A percentile compares a stretch with the other conserved stretches of the same genome.
These are phyloP conservation scores for Arxiozyma slooffiae DNA, from an alignment of 1,139 yeast genomes.

Conservation along the genomic window DNA sequence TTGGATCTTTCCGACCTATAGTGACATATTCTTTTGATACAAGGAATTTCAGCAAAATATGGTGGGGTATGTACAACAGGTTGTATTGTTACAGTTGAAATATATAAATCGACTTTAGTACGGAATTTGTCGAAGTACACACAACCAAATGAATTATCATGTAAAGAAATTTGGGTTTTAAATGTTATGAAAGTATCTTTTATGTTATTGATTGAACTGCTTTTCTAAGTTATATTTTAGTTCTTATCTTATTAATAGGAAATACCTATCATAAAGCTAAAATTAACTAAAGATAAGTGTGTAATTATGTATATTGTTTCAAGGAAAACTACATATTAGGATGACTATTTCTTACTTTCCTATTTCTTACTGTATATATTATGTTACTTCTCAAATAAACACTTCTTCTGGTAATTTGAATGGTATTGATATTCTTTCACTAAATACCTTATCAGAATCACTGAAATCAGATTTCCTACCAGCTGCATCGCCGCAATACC, in stretches of 20 bases:
- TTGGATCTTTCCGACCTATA: constrained; percentile 74
- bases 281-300: neutral
- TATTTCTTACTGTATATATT: neutral
- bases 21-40: constrained; percentile 71
- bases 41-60: constrained; percentile 60
- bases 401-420: constrained; percentile 67
- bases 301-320: neutral
- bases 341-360: no score
- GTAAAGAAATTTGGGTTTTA: constrained; percentile 20
- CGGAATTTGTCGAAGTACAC: constrained; percentile 33
- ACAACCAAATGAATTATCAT: constrained; percentile 12
- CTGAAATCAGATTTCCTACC: constrained; percentile 70
- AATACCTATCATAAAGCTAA: constrained; percentile 4
- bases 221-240: constrained; percentile 10
- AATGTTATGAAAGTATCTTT: constrained; percentile 26
- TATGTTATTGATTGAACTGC: constrained; percentile 15
- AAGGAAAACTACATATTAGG: no score
- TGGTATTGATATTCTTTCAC: constrained; percentile 41
- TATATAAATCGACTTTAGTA: constrained; percentile 36
- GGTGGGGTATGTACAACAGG: constrained; percentile 70
- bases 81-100: constrained; percentile 33
- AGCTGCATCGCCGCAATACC: constrained; percentile 95
- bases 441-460: constrained; percentile 67
- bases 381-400: constrained; percentile 5
- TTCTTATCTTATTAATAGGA: constrained; percentile 9